A percentile compares a stretch with the other conserved stretches of the same genome.
Evolutionary conservation across 2,329 filamentous ascomycete genomes (phyloP).

Genomic region (Penicillium sumatraense): DNA sequence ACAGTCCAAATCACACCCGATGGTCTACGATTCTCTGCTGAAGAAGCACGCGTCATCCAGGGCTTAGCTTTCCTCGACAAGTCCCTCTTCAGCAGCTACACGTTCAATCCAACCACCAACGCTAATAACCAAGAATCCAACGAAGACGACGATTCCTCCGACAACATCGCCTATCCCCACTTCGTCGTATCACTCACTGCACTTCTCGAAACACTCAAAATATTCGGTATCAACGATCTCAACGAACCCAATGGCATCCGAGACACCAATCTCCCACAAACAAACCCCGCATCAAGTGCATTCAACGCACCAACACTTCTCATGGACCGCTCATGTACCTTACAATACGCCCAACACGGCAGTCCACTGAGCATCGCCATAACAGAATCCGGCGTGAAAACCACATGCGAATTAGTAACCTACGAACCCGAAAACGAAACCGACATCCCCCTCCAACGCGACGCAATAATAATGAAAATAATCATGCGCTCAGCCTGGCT

Average conservation of each 20-base stretch:
- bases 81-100: constrained; percentile 84
- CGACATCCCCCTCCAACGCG: constrained; percentile 81
- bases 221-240: constrained; percentile 78
- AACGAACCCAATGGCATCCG: constrained; percentile 40
- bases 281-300: constrained; percentile 61
- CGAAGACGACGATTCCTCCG: constrained; percentile 45
- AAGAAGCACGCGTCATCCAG: constrained; percentile 90
- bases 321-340: constrained; percentile 81
- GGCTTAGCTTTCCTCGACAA: constrained; percentile 86
- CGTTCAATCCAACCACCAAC: constrained; percentile 59
- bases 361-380: constrained; percentile 82
- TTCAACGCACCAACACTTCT: constrained; percentile 84
- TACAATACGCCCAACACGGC: constrained; percentile 76
- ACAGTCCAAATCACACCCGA: constrained; percentile 79
- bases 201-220: constrained; percentile 90
- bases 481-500: constrained; percentile 75
- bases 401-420: constrained; percentile 86
- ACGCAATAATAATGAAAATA: constrained; percentile 83
- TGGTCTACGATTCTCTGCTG: constrained; percentile 84
- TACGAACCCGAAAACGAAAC: constrained; percentile 71
- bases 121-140: constrained; percentile 23
- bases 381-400: constrained; percentile 83
- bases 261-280: constrained; percentile 36
- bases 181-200: constrained; percentile 89
- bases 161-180: constrained; percentile 57